phyloP scores from a whole-genome alignment of 139 green algal genomes.

The Mesostigma viride region DNA sequence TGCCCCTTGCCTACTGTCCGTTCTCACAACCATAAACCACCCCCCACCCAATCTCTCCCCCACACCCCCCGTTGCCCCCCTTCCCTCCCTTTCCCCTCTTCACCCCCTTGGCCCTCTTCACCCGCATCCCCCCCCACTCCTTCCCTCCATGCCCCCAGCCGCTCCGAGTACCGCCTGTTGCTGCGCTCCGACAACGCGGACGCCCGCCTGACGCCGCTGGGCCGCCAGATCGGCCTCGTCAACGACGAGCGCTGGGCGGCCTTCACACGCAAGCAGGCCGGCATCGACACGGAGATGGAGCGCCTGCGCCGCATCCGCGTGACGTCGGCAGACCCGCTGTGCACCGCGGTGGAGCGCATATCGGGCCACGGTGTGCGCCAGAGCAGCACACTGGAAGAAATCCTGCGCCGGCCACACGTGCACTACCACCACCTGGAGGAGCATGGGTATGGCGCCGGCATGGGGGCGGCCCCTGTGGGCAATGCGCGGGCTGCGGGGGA shows the following conservation, averaged over 20 bases:
- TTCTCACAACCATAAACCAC: no score
- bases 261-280: conserved; percentile 46
- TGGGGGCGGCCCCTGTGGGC: no score
- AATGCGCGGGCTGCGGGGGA: no score
- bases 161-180: conserved; percentile 86
- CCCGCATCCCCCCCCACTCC: not conserved
- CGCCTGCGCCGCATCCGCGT: conserved; percentile 52
- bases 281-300: conserved; percentile 57
- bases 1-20: no score
- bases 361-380: conserved; percentile 48
- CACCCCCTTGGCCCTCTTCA: no score
- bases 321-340: conserved; percentile 31
- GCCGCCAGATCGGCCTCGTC: conserved; percentile 71
- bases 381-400: conserved; percentile 56
- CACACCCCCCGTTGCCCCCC: no score
- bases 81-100: no score
- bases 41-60: no score
- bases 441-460: conserved; percentile 30
- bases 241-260: conserved; percentile 57
- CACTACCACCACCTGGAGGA: conserved; percentile 64
- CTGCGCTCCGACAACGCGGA: conserved; percentile 91
- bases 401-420: conserved; percentile 78
- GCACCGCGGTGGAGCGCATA: conserved; percentile 23
- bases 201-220: conserved; percentile 74
- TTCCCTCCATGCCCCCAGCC: conserved; percentile 9